Evolutionary conservation across 2,329 filamentous ascomycete species (phyloP).

Genomic region (Aureobasidium leucospermi): DNA sequence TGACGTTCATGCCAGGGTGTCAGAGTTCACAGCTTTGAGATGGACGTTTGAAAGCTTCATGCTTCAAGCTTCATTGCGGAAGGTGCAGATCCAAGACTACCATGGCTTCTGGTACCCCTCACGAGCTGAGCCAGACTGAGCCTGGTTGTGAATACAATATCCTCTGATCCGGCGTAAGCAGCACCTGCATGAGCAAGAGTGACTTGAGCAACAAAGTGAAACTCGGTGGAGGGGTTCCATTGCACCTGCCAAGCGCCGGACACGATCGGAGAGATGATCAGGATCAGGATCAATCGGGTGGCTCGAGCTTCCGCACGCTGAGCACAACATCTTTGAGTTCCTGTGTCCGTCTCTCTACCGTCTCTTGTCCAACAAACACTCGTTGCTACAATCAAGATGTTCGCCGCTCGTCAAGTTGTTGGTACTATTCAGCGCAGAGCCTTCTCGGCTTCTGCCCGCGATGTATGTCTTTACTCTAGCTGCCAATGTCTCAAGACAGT

Average conservation of each 20-base stretch:
- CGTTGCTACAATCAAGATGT: conserved; percentile 53
- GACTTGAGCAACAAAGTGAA: not conserved
- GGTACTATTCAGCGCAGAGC: conserved; percentile 44
- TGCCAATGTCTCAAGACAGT: not conserved
- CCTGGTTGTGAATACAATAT: not conserved
- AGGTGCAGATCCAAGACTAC: not conserved
- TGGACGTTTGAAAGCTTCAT: not conserved
- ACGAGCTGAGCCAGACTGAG: not conserved
- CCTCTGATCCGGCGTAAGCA: not conserved
- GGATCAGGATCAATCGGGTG: not conserved
- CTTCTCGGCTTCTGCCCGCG: conserved; percentile 46
- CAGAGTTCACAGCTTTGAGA: not conserved
- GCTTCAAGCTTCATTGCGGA: not conserved
- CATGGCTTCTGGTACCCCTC: not conserved
- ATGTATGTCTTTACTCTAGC: conserved; percentile 35
- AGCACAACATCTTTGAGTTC: conserved; percentile 11
- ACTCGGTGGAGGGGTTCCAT: not conserved
- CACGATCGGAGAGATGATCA: not conserved
- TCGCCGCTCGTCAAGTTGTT: conserved; percentile 51
- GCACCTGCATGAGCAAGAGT: not conserved
- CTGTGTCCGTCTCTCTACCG: not conserved
- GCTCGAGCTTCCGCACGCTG: not conserved
- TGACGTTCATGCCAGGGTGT: not conserved
- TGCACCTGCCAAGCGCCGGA: not conserved
- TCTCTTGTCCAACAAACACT: conserved; percentile 6